Percentiles rank a stretch among this genome's conserved stretches.
phyloP scores from a whole-genome alignment of 2,329 filamentous ascomycete species.

The Ophiostoma novo-ulmi region DNA sequence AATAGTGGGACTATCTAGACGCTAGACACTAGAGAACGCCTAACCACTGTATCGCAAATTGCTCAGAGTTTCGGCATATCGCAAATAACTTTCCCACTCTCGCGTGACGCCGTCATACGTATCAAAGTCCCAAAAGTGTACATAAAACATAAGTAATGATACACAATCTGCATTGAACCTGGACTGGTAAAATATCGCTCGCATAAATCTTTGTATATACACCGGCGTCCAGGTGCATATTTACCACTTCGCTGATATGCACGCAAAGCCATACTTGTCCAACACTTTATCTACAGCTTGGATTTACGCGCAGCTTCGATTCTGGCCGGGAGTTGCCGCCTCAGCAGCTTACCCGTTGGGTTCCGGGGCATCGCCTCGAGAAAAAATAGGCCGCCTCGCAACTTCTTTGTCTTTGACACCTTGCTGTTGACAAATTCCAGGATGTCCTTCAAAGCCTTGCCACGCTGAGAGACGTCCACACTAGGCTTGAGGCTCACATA shows the following conservation, averaged over 20 bases:
- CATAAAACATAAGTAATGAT: no score
- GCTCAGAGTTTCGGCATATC: no score
- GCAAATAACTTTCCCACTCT: no score
- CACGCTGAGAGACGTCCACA: neutral
- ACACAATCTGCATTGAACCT: no score
- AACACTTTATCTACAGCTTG: neutral
- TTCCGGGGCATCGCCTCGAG: conserved; percentile 17
- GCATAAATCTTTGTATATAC: no score
- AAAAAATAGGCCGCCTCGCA: conserved; percentile 17
- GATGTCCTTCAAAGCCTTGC: neutral
- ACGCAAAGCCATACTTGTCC: neutral
- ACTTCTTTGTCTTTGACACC: conserved; percentile 15
- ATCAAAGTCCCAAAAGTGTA: no score
- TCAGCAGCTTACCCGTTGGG: conserved; percentile 13
- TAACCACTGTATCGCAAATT: no score
- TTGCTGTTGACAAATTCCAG: conserved; percentile 10
- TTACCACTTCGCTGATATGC: no score
- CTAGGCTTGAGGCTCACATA: conserved; percentile 17
- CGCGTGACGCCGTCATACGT: no score
- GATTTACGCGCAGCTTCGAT: neutral
- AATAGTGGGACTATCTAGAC: neutral
- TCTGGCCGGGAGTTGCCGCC: conserved; percentile 15
- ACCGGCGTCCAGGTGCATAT: no score
- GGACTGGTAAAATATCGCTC: no score
- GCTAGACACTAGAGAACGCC: no score